Conservation (phyloP, 345 rosid species). For the Corchorus olitorius region DNA sequence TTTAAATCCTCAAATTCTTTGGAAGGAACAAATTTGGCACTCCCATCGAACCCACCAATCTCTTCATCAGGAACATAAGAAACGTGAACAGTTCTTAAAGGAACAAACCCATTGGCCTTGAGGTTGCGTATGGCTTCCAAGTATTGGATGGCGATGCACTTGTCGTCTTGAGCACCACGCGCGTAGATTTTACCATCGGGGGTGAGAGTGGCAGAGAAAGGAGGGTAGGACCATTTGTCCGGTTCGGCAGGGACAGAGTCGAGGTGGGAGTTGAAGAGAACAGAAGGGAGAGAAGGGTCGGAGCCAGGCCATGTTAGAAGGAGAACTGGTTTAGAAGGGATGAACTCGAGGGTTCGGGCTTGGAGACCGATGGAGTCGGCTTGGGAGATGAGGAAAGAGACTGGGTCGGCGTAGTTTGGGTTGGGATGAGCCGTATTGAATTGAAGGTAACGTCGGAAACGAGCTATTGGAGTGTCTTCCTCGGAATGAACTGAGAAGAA, state of each 20-base stretch:
- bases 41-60: slow-evolving; percentile 76
- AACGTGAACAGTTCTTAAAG: slow-evolving; percentile 64
- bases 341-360: slow-evolving; percentile 48
- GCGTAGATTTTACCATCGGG: slow-evolving; percentile 66
- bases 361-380: slow-evolving; percentile 59
- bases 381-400: slow-evolving; percentile 56
- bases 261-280: slow-evolving; percentile 89
- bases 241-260: slow-evolving; percentile 92
- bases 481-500: slow-evolving; percentile 22
- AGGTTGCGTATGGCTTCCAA: slow-evolving; percentile 73
- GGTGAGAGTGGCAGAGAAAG: slow-evolving; percentile 70
- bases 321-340: slow-evolving; percentile 54
- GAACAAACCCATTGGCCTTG: slow-evolving; percentile 44
- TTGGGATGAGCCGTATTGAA: slow-evolving; percentile 85
- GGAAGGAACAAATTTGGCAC: slow-evolving; percentile 54
- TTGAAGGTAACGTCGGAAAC: slow-evolving; percentile 66
- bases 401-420: slow-evolving; percentile 68
- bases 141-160: slow-evolving; percentile 81
- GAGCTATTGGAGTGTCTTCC: slow-evolving; percentile 44
- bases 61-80: slow-evolving; percentile 85
- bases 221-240: slow-evolving; percentile 77
- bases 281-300: slow-evolving; percentile 63
- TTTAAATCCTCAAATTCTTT: slow-evolving; percentile 63
- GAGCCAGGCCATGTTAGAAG: slow-evolving; percentile 78
- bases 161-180: slow-evolving; percentile 92